Evolutionary conservation across 345 rosid species (phyloP).

Genomic region (Anastatica hierochuntica): DNA sequence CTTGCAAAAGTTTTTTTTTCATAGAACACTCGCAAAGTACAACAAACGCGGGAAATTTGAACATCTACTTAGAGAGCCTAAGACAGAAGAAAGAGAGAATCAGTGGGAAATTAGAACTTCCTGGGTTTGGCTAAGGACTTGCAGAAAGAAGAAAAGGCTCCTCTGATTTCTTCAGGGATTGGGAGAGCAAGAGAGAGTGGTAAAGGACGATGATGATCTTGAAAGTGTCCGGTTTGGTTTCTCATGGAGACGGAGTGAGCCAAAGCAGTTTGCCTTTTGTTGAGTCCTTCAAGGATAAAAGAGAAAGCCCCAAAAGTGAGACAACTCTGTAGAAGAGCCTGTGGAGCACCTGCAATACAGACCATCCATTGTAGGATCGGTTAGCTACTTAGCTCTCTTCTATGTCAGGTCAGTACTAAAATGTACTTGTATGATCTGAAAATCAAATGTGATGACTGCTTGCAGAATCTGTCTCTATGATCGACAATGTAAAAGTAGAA

Average conservation of each 20-base stretch:
- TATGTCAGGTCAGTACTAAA: not conserved
- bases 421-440: too few relatives aligned
- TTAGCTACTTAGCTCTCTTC: not conserved
- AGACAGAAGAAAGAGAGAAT: slow-evolving; percentile 1
- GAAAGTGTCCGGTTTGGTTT: slow-evolving; percentile 18
- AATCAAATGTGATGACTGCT: too few relatives aligned
- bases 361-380: not conserved
- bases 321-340: slow-evolving; percentile 63
- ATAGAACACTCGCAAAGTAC: slow-evolving; percentile 7
- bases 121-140: slow-evolving; percentile 41
- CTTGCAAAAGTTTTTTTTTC: not conserved
- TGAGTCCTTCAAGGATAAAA: slow-evolving; percentile 59
- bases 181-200: slow-evolving; percentile 50
- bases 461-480: not conserved
- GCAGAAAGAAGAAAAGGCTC: slow-evolving; percentile 64
- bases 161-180: slow-evolving; percentile 51
- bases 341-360: slow-evolving; percentile 53
- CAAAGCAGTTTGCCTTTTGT: slow-evolving; percentile 74
- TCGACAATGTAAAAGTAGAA: not conserved
- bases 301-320: slow-evolving; percentile 87
- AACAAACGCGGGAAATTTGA: not conserved
- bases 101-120: slow-evolving; percentile 18
- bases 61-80: slow-evolving; percentile 16
- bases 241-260: slow-evolving; percentile 42
- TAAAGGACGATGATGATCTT: slow-evolving; percentile 17